phyloP scores from a whole-genome alignment of 441 rosid genomes.

The Jatropha podagrica region DNA sequence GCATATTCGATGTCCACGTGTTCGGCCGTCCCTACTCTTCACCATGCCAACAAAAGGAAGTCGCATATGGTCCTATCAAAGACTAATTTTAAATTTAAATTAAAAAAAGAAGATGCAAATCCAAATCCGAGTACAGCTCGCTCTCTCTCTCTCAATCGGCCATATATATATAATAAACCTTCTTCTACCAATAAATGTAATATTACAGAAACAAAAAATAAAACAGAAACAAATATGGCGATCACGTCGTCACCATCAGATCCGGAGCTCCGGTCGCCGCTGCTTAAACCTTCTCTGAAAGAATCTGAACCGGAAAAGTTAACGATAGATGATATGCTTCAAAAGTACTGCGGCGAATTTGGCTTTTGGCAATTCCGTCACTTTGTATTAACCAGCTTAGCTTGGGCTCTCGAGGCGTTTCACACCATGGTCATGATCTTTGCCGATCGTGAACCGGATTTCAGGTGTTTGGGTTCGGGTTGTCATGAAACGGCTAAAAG shows the following conservation, averaged over 20 bases:
- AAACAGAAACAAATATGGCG: constrained; percentile 8
- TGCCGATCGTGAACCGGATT: constrained; percentile 71
- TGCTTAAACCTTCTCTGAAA: constrained; percentile 23
- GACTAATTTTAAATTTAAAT: too few species aligned
- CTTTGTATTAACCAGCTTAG: constrained; percentile 74
- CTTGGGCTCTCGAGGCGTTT: constrained; percentile 88
- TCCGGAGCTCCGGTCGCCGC: constrained; percentile 28
- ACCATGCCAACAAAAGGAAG: background rate
- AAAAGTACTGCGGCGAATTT: constrained; percentile 77
- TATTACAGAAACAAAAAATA: too few species aligned
- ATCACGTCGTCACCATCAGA: constrained; percentile 14
- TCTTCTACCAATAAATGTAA: background rate
- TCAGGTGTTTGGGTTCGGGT: constrained; percentile 43
- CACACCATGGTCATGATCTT: constrained; percentile 96
- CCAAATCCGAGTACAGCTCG: background rate
- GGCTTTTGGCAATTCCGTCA: constrained; percentile 85
- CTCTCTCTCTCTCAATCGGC: background rate
- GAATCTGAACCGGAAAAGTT: constrained; percentile 34
- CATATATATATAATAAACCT: background rate
- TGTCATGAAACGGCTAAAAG: constrained; percentile 38
- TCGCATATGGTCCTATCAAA: background rate
- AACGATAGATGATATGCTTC: constrained; percentile 74
- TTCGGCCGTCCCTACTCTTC: background rate
- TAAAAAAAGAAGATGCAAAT: too few species aligned
- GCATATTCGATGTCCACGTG: background rate